Percentiles rank a stretch among this genome's conserved stretches.
Evolutionary conservation across 1,284 basidiomycete genomes (phyloP).

Genomic region (Chalciporus piperatoides): DNA sequence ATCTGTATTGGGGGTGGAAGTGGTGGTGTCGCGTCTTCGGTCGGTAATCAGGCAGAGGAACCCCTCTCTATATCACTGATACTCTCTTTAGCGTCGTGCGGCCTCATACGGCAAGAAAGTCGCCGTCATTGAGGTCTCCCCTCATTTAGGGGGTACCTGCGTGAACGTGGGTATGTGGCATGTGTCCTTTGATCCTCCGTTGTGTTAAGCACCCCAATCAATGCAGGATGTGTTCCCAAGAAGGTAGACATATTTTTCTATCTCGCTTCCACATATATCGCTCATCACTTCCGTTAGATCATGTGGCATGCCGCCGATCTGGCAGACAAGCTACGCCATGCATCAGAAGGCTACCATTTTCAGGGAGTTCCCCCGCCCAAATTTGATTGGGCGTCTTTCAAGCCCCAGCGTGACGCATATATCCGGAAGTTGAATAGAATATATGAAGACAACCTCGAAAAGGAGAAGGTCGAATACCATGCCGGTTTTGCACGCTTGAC

Average conservation of each 20-base stretch:
- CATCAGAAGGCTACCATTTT: constrained; percentile 81
- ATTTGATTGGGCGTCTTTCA: constrained; percentile 91
- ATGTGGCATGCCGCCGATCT: constrained; percentile 99
- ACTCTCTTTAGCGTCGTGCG: constrained; percentile 63
- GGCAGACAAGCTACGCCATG: constrained; percentile 78
- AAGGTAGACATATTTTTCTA: constrained; percentile 48
- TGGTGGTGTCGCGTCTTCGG: constrained; percentile 76
- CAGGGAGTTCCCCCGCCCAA: constrained; percentile 49
- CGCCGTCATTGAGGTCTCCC: constrained; percentile 80
- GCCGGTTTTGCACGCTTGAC: constrained; percentile 75
- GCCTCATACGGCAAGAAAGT: constrained; percentile 94
- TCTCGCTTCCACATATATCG: constrained; percentile 6
- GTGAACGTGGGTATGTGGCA: constrained; percentile 81
- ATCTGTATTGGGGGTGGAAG: constrained; percentile 84
- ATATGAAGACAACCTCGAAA: constrained; percentile 86
- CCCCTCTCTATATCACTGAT: constrained; percentile 1
- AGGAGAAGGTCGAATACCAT: constrained; percentile 89
- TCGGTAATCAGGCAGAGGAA: constrained; percentile 26
- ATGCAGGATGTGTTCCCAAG: constrained; percentile 81
- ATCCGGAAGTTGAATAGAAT: constrained; percentile 89
- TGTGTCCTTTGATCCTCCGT: neutral
- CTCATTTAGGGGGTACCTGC: constrained; percentile 89
- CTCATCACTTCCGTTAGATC: constrained; percentile 52
- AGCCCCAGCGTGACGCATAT: constrained; percentile 94
- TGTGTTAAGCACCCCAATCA: constrained; percentile 8